A percentile compares a stretch with the other conserved stretches of the same genome.
Evolutionary conservation across 768 basidiomycete genomes (phyloP).

Genomic region (Dendrothele bispora): DNA sequence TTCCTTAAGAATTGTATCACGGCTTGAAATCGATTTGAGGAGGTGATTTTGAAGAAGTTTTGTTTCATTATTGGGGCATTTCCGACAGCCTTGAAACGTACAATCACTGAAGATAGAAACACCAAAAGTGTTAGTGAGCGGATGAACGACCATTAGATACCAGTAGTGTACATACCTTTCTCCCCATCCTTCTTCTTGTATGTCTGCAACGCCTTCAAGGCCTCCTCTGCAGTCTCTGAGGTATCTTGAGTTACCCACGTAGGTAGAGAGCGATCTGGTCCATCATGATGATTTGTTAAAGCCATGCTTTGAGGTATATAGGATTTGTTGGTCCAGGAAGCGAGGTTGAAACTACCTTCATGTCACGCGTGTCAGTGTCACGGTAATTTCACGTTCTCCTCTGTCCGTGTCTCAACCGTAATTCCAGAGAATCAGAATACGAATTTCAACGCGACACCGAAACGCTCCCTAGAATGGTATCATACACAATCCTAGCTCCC

Average conservation of each 20-base stretch:
- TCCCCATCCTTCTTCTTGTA: conserved; percentile 86
- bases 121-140: too few species aligned
- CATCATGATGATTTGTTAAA: conserved; percentile 17
- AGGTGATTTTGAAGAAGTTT: conserved; percentile 97
- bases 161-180: conserved; percentile 53
- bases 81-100: conserved; percentile 96
- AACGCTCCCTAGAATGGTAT: conserved; percentile 26
- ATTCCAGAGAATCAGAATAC: too few species aligned
- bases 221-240: conserved; percentile 41
- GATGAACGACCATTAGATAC: neutral
- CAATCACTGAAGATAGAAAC: conserved; percentile 63
- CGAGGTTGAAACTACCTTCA: too few species aligned
- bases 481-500: conserved; percentile 55
- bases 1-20: conserved; percentile 92
- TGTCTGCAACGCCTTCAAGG: conserved; percentile 71
- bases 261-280: conserved; percentile 31
- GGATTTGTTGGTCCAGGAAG: too few species aligned
- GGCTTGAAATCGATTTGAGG: conserved; percentile 90
- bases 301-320: too few species aligned
- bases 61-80: conserved; percentile 99
- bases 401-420: too few species aligned
- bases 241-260: conserved; percentile 29
- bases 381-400: too few species aligned
- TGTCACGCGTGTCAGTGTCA: too few species aligned
- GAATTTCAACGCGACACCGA: conserved; percentile 4